Evolutionary conservation across 768 basidiomycete genomes (phyloP).

Genomic region (Suillus variegatus): DNA sequence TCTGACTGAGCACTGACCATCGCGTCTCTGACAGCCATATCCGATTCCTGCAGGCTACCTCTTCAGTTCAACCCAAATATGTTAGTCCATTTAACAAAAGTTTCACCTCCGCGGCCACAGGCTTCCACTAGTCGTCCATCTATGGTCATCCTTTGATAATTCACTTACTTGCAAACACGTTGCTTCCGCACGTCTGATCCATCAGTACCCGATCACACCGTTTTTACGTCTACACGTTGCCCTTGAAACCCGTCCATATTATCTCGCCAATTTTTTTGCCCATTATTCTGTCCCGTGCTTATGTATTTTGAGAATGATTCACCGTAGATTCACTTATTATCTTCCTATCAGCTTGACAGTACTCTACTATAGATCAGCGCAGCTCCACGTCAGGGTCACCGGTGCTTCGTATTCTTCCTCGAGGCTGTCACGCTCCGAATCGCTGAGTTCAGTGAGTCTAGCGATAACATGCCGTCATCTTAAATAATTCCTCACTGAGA

Average conservation of each 20-base stretch:
- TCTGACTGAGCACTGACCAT: not conserved
- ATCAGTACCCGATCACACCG: constrained; percentile 32
- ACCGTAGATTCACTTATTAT: constrained; percentile 24
- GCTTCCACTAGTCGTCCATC: not conserved
- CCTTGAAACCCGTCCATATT: constrained; percentile 23
- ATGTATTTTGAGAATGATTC: constrained; percentile 37
- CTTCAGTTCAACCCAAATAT: not conserved
- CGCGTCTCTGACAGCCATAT: not conserved
- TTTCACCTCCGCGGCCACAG: constrained; percentile 4
- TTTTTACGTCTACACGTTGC: constrained; percentile 23
- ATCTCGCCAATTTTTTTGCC: constrained; percentile 27
- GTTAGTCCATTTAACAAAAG: constrained; percentile 6
- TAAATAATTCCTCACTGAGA: constrained; percentile 30
- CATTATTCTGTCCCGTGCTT: constrained; percentile 34
- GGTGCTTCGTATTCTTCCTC: constrained; percentile 30
- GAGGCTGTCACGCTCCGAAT: constrained; percentile 39
- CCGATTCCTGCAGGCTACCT: not conserved
- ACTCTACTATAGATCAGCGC: not conserved
- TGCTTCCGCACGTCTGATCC: constrained; percentile 34
- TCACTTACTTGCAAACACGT: constrained; percentile 37
- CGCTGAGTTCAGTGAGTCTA: constrained; percentile 29
- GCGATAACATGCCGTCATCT: constrained; percentile 35
- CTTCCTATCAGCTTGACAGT: constrained; percentile 1
- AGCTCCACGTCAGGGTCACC: constrained; percentile 26
- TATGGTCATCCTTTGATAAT: constrained; percentile 17